A percentile compares a stretch with the other conserved stretches of the same genome.
Evolutionary conservation across 2,329 filamentous ascomycete species (phyloP).

Genomic region (Byssothecium circinans): DNA sequence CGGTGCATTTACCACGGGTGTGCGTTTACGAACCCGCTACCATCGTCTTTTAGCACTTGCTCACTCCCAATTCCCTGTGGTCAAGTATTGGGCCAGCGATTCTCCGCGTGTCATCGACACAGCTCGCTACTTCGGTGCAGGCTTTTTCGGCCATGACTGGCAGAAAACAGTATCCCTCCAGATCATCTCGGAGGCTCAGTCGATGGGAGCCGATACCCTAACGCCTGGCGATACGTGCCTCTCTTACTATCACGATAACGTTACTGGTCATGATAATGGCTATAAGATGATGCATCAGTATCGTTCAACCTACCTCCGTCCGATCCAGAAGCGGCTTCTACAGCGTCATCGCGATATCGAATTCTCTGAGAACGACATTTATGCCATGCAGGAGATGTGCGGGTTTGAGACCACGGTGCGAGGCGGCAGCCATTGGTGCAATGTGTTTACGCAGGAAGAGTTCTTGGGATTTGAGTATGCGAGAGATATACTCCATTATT

Average conservation of each 20-base stretch:
- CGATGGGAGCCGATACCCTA: constrained; percentile 57
- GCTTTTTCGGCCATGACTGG: constrained; percentile 58
- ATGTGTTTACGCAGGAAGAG: constrained; percentile 57
- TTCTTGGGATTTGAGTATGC: constrained; percentile 62
- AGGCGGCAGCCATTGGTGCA: constrained; percentile 59
- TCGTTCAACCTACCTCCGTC: constrained; percentile 51
- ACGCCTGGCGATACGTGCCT: constrained; percentile 56
- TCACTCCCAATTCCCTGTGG: constrained; percentile 14
- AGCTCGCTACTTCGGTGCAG: constrained; percentile 56
- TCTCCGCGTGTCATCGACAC: constrained; percentile 59
- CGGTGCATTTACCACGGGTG: constrained; percentile 57
- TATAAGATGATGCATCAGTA: constrained; percentile 51
- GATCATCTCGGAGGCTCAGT: constrained; percentile 55
- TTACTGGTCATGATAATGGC: constrained; percentile 55
- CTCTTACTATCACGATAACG: constrained; percentile 42
- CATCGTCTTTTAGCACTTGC: constrained; percentile 45
- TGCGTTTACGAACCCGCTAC: constrained; percentile 58
- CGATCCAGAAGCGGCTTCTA: constrained; percentile 50
- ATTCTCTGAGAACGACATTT: constrained; percentile 54
- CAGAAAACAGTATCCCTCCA: constrained; percentile 44
- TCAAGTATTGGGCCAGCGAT: constrained; percentile 57
- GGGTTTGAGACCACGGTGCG: constrained; percentile 60
- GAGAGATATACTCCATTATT: constrained; percentile 61
- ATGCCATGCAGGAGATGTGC: constrained; percentile 64
- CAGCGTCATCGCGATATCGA: constrained; percentile 47